These are phyloP conservation scores for Salvia sclarea DNA, from an alignment of 305 asterid genomes.

Conservation along the genomic window DNA sequence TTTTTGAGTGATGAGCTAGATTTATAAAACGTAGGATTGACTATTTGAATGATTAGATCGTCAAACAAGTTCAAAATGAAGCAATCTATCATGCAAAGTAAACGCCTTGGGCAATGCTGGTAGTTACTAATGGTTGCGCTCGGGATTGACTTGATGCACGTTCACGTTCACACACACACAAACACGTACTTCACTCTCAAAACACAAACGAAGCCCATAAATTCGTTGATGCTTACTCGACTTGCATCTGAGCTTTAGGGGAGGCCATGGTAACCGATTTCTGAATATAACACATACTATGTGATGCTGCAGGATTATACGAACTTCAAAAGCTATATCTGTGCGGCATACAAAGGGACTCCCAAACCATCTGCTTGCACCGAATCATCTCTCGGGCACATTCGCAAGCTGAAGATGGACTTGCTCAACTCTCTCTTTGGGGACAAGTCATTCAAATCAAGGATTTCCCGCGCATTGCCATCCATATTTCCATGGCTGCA, in stretches of 20 bases:
- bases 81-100: no score
- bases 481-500: slow-evolving; percentile 39
- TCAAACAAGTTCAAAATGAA: no score
- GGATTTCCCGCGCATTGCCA: slow-evolving; percentile 16
- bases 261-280: neutral
- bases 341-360: slow-evolving; percentile 53
- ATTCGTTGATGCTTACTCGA: neutral
- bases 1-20: no score
- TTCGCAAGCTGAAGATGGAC: slow-evolving; percentile 41
- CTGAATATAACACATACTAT: neutral
- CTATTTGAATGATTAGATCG: no score
- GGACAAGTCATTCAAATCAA: slow-evolving; percentile 31
- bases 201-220: neutral
- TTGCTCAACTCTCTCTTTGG: slow-evolving; percentile 33
- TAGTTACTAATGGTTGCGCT: neutral
- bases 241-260: neutral
- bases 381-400: slow-evolving; percentile 28
- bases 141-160: neutral
- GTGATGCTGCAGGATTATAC: slow-evolving; percentile 43
- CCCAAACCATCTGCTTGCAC: slow-evolving; percentile 45
- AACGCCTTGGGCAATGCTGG: neutral
- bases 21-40: no score
- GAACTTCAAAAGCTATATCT: slow-evolving; percentile 42
- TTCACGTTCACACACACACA: neutral
- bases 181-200: neutral